These are phyloP conservation scores for Drechmeria coniospora DNA, from an alignment of 2,329 filamentous ascomycete species.

Conservation along the genomic window DNA sequence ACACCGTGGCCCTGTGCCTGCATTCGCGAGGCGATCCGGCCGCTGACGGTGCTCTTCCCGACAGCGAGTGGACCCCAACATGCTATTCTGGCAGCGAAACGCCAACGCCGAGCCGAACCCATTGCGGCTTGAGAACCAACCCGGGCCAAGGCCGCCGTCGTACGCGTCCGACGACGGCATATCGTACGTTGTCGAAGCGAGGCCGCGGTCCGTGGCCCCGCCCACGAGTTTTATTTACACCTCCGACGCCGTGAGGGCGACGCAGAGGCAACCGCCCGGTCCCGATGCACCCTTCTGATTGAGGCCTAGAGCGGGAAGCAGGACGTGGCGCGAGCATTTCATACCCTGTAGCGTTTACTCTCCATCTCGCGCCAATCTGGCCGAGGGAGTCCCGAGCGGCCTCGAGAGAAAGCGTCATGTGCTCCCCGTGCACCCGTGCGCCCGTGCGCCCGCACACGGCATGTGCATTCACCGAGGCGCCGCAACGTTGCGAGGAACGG, in stretches of 20 bases:
- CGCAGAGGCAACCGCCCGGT: neutral
- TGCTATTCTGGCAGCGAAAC: constrained; percentile 67
- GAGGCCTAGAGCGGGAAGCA: too few species aligned
- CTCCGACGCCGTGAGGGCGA: neutral
- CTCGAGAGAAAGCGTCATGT: too few species aligned
- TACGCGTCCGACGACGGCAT: constrained; percentile 65
- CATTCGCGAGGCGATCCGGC: neutral
- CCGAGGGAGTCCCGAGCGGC: too few species aligned
- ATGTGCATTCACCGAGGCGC: too few species aligned
- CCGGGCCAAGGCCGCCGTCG: constrained; percentile 47
- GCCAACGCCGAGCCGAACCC: constrained; percentile 17
- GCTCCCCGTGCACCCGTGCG: too few species aligned
- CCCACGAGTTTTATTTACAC: constrained; percentile 15
- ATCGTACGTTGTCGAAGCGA: constrained; percentile 54
- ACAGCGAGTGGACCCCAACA: constrained; percentile 62
- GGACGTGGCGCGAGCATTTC: too few species aligned
- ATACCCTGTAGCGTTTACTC: too few species aligned
- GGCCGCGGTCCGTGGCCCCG: constrained; percentile 43
- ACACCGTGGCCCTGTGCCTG: neutral
- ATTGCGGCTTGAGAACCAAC: constrained; percentile 10
- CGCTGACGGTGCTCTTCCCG: constrained; percentile 4
- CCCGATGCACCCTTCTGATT: too few species aligned
- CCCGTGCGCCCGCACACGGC: too few species aligned
- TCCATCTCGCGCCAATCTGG: too few species aligned
- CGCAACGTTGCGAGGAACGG: too few species aligned